Evolutionary conservation across 2,329 filamentous ascomycete genomes (phyloP), one percentile per base, ranked within the genome.

Genomic region (Alternaria atra): DNA sequence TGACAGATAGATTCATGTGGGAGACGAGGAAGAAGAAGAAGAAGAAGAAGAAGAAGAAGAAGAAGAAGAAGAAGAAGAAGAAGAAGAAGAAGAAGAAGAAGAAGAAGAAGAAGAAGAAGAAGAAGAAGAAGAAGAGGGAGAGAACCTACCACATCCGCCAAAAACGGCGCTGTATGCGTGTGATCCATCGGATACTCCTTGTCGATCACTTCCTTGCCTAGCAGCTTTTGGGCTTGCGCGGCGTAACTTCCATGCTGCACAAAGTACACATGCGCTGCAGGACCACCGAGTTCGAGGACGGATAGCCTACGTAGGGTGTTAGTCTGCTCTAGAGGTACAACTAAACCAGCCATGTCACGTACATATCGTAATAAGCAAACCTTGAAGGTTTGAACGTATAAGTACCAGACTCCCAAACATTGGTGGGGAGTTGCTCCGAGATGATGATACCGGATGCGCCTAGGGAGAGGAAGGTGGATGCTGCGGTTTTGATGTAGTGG

Each of bases 181-280:
- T 71, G 60, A 35, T 71, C 69, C 63, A 68, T 70, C 5, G 63
- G 69, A 40, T 72, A 72, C 17, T 64, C 64, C 1, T 65, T 60
- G 42, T 72, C 48, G 2, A 74, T 69, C 5, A 61, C 23, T 3
- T 60, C 43, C 12, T 58, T 42, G 3, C 70, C 70, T 4, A 72
- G 59, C 8, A 67, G 32, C 32, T 61, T 61, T 25, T 66, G 68
- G 12, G 66, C 66, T 51, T 83, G 80, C 3, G 83, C 85, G 3
- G 83, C 82, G 67, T 87, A 88, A 20, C 80, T 78, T 34, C 84
- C 84, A 68, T 90, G 87, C 29, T 87, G 84, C 17, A 89, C 83
- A 66, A 84, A 87, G 32, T 60, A 70, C 1, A 71, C 68, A 17
- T 62, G 52, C 2, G 44, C 48, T 3, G 44, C 46, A 2, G 69